These are phyloP conservation scores for Syzygium jambos DNA, from an alignment of 345 rosid species.

Conservation along the genomic window DNA sequence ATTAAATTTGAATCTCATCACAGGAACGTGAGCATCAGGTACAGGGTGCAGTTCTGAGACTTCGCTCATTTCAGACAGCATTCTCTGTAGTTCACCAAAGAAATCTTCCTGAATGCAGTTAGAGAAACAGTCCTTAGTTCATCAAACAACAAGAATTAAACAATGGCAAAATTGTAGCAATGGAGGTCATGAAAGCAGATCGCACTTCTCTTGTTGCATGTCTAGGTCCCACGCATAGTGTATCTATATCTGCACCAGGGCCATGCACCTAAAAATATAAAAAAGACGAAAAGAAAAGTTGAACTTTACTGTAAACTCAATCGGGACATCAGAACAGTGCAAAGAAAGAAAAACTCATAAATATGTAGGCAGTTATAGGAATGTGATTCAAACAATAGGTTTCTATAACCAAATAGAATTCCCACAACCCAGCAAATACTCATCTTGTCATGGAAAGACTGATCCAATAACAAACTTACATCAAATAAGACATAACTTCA, in stretches of 20 bases:
- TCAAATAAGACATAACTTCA: neutral
- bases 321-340: neutral
- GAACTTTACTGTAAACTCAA: neutral
- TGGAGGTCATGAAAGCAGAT: conserved; percentile 16
- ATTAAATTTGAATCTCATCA: conserved; percentile 77
- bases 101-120: conserved; percentile 65
- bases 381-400: neutral
- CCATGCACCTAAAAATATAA: conserved; percentile 69
- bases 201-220: conserved; percentile 91
- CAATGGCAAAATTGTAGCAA: neutral
- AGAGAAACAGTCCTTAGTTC: conserved; percentile 8
- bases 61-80: conserved; percentile 90
- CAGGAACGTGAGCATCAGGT: conserved; percentile 98
- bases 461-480: neutral
- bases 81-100: conserved; percentile 74
- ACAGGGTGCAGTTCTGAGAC: conserved; percentile 94
- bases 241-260: conserved; percentile 98
- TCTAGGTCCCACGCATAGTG: conserved; percentile 92
- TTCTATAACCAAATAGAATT: neutral
- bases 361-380: neutral
- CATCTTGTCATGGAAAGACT: neutral
- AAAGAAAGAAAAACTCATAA: neutral
- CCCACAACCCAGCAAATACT: neutral
- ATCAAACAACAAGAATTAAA: conserved; percentile 1
- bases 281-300: neutral